Conservation (phyloP, 805 yeast species). For the Nakazawaea ernobii region DNA sequence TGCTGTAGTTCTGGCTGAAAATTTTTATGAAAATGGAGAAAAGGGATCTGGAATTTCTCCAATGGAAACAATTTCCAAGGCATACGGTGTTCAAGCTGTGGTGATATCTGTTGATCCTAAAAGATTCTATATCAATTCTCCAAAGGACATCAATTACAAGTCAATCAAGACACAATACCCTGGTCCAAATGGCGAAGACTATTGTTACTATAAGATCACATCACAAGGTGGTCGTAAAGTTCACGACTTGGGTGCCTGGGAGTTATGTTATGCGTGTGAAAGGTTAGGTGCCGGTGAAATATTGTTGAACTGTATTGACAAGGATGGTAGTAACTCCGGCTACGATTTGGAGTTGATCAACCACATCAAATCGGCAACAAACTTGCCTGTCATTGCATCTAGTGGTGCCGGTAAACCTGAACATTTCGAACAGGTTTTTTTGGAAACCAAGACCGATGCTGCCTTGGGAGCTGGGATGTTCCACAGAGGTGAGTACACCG, state of each 20-base stretch:
- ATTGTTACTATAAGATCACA: slow-evolving; percentile 93
- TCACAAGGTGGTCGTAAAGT: slow-evolving; percentile 93
- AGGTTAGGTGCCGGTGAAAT: slow-evolving; percentile 96
- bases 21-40: slow-evolving; percentile 55
- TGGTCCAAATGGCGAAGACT: slow-evolving; percentile 87
- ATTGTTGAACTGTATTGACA: slow-evolving; percentile 88
- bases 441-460: slow-evolving; percentile 81
- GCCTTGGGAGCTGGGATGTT: slow-evolving; percentile 99
- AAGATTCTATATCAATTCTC: slow-evolving; percentile 66
- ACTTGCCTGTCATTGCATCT: slow-evolving; percentile 93
- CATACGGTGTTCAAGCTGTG: slow-evolving; percentile 96
- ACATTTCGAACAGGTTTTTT: slow-evolving; percentile 87
- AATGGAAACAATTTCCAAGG: slow-evolving; percentile 85
- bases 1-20: slow-evolving; percentile 89
- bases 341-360: slow-evolving; percentile 81
- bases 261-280: slow-evolving; percentile 84
- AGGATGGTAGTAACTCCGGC: slow-evolving; percentile 95
- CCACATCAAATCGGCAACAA: slow-evolving; percentile 70
- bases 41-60: slow-evolving; percentile 73
- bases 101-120: slow-evolving; percentile 98
- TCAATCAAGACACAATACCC: slow-evolving; percentile 56
- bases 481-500: slow-evolving; percentile 91
- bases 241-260: slow-evolving; percentile 86
- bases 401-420: slow-evolving; percentile 95
- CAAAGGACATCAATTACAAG: slow-evolving; percentile 54